Percentiles rank a stretch among this genome's conserved stretches.
Evolutionary conservation across 495 filamentous ascomycete species (phyloP).

Genomic region (Talaromyces stipitatus): DNA sequence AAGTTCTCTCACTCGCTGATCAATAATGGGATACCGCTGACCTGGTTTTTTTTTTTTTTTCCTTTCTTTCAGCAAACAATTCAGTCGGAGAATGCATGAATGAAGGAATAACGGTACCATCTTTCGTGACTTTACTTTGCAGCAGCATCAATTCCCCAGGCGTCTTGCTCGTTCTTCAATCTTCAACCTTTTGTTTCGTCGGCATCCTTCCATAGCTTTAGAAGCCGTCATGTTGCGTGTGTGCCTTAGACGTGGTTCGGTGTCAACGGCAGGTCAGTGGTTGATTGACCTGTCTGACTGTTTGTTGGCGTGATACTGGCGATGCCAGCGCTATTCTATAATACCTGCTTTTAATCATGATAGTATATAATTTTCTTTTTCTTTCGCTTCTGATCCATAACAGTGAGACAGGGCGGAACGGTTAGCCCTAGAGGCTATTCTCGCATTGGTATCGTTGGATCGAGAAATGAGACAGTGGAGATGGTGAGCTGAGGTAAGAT

Average conservation of each 20-base stretch:
- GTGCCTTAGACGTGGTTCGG: not conserved
- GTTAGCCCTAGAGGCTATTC: not conserved
- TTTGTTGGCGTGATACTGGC: not conserved
- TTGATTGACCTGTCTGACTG: not conserved
- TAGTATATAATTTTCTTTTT: not conserved
- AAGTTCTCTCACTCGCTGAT: conserved; percentile 29
- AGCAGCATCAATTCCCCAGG: conserved; percentile 11
- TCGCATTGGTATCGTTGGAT: too few relatives aligned
- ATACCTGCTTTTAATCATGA: not conserved
- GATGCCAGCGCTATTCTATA: not conserved
- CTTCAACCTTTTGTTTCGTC: conserved; percentile 15
- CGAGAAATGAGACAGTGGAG: not conserved
- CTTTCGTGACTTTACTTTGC: conserved; percentile 3
- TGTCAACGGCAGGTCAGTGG: not conserved
- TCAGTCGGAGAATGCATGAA: conserved; percentile 40
- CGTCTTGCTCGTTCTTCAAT: conserved; percentile 4
- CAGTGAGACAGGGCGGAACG: not conserved
- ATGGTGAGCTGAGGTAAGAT: not conserved
- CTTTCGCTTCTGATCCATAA: not conserved
- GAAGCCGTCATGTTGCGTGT: not conserved
- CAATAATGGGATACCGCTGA: not conserved
- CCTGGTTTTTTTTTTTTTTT: not conserved
- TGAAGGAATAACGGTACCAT: not conserved
- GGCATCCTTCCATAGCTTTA: too few relatives aligned
- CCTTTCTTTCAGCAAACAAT: conserved; percentile 32